Percentiles rank a stretch among this genome's conserved stretches.
Conservation (phyloP, 805 yeast species). For the Monosporozyma unispora region DNA sequence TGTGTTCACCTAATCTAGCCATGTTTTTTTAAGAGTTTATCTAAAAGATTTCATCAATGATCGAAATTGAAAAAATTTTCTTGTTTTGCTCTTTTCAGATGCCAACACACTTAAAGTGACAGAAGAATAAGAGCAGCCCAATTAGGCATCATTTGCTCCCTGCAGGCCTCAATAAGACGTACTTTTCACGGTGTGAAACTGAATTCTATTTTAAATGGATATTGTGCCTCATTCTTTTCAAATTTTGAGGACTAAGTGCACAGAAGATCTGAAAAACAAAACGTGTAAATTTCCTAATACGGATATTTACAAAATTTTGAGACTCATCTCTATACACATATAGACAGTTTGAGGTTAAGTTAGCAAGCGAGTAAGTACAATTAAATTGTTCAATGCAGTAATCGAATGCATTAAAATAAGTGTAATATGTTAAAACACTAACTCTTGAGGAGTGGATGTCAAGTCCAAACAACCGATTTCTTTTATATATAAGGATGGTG, state of each 20-base stretch:
- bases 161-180: too few species aligned
- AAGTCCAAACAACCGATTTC: background rate
- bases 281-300: constrained; percentile 6
- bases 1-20: too few species aligned
- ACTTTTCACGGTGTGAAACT: too few species aligned
- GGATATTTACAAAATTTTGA: constrained; percentile 3
- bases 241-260: background rate
- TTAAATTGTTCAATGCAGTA: too few species aligned
- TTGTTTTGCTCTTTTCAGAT: too few species aligned
- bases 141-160: background rate
- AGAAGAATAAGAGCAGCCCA: background rate
- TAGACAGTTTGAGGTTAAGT: constrained; percentile 1
- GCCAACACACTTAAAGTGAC: too few species aligned
- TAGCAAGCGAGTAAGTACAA: too few species aligned
- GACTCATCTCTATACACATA: background rate
- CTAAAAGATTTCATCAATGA: too few species aligned
- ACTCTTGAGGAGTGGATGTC: background rate
- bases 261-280: background rate
- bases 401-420: too few species aligned
- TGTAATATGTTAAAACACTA: background rate
- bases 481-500: background rate
- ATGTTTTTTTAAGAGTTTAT: too few species aligned
- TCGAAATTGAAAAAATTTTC: too few species aligned
- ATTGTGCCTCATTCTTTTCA: background rate
- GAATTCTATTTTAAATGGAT: background rate